phyloP scores from a whole-genome alignment of 257 asterid species.

The Plectranthus barbatus region DNA sequence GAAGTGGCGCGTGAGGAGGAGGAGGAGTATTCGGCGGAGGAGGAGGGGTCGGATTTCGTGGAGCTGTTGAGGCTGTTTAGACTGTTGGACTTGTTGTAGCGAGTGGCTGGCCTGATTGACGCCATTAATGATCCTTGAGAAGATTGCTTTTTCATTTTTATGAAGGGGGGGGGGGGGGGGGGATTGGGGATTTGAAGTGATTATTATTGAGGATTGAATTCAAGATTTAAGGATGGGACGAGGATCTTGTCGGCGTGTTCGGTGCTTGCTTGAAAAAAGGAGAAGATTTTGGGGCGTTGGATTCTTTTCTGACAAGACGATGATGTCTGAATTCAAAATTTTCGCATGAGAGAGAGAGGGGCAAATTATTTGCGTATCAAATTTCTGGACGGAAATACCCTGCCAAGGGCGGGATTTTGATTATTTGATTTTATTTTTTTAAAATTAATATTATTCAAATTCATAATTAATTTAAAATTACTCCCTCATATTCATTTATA shows the following conservation, averaged over 20 bases:
- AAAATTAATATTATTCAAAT: no score
- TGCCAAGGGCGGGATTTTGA: no score
- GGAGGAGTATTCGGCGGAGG: constrained; percentile 56
- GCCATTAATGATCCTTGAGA: constrained; percentile 37
- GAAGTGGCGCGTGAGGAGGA: constrained; percentile 21
- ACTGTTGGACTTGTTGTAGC: constrained; percentile 34
- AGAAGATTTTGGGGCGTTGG: constrained; percentile 10
- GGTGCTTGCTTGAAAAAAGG: neutral
- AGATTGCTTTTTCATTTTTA: neutral
- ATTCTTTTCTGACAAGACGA: constrained; percentile 13
- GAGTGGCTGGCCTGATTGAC: constrained; percentile 63
- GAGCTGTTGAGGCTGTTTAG: constrained; percentile 38
- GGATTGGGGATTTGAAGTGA: no score
- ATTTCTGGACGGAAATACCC: no score
- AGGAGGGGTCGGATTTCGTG: constrained; percentile 62
- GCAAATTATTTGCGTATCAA: no score
- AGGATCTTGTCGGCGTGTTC: constrained; percentile 2
- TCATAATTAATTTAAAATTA: no score
- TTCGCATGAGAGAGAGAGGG: constrained; percentile 14
- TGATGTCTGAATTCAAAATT: constrained; percentile 26
- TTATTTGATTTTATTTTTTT: no score
- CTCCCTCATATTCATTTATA: no score
- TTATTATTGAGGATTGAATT: constrained; percentile 8
- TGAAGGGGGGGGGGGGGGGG: no score
- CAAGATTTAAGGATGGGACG: neutral